Base-by-base conservation (phyloP, 2,329 filamentous ascomycete species). In the Apiospora phragmitis region DNA sequence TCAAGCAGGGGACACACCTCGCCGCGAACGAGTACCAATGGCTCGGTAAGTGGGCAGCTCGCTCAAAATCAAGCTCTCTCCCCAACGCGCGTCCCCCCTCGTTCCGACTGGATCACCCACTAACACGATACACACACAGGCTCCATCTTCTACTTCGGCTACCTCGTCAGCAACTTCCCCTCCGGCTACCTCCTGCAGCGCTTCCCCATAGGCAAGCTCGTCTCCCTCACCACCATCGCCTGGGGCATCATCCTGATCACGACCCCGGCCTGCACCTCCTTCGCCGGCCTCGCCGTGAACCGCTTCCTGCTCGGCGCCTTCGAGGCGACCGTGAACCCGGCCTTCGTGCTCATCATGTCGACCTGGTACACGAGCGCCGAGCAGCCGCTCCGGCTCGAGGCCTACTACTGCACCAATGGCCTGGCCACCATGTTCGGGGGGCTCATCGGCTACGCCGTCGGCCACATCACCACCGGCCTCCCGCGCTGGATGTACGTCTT, bases 351-450 rank as follows among this genome's bases (percentile, higher is more conserved):
- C 24, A 79, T 80, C 71, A 79, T 79, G 73, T 76, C 77, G 7
- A 79, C 80, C 69, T 81, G 79, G 80, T 83, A 83, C 71, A 84
- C 80, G 1, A 76, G 77, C 5, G 77, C 79, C 2, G 85, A 88
- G 75, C 86, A 87, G 73, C 85, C 85, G 0, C 77, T 89, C 5
- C 84, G 88, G 0, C 81, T 88, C 8, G 87, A 86, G 67, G 80
- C 84, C 0, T 90, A 87, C 78, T 89, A 89, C 74, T 86, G 85
- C 72, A 87, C 85, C 1, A 90, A 90, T 73, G 89, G 89, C 2
- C 82, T 90, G 16, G 88, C 87, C 2, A 89, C 87, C 16, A 89
- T 89, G 85, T 88, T 90, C 69, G 89, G 89, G n/a, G 87, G 85
- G 0, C 77, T 89, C 0, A 83, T 90, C 12, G 87, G 86, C 1